These are phyloP conservation scores for Ophiosphaerella herpotricha DNA, from an alignment of 2,329 filamentous ascomycete species.

Conservation along the genomic window DNA sequence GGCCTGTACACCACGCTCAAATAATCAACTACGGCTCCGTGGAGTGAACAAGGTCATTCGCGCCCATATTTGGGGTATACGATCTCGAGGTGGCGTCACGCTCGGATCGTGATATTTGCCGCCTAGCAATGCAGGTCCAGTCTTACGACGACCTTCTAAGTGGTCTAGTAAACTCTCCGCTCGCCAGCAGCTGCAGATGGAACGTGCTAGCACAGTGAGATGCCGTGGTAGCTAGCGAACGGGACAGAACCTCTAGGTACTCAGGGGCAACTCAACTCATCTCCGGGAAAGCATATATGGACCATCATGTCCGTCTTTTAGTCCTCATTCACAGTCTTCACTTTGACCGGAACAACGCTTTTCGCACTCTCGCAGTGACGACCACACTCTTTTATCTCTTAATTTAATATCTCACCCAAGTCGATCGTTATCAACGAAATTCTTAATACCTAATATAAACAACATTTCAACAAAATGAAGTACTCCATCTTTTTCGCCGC, in stretches of 20 bases:
- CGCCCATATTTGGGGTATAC: background rate
- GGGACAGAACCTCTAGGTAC: constrained; percentile 1
- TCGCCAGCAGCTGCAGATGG: constrained; percentile 4
- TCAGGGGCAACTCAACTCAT: constrained; percentile 15
- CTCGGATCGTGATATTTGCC: background rate
- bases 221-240: constrained; percentile 8
- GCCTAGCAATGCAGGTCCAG: background rate
- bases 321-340: constrained; percentile 19
- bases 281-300: constrained; percentile 15
- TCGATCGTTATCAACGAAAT: constrained; percentile 28
- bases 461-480: constrained; percentile 21
- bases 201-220: constrained; percentile 6
- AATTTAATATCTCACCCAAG: constrained; percentile 24
- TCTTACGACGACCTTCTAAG: background rate
- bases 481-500: constrained; percentile 33
- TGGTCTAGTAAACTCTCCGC: background rate
- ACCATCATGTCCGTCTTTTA: background rate
- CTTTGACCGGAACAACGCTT: constrained; percentile 23
- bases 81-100: background rate
- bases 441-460: constrained; percentile 15
- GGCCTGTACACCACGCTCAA: no score
- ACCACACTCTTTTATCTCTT: constrained; percentile 16
- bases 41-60: background rate
- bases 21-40: background rate
- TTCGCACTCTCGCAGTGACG: constrained; percentile 22